Evolutionary conservation across 768 basidiomycete species (phyloP), one percentile per base, ranked within the genome.

Genomic region (Ramaria rubella): DNA sequence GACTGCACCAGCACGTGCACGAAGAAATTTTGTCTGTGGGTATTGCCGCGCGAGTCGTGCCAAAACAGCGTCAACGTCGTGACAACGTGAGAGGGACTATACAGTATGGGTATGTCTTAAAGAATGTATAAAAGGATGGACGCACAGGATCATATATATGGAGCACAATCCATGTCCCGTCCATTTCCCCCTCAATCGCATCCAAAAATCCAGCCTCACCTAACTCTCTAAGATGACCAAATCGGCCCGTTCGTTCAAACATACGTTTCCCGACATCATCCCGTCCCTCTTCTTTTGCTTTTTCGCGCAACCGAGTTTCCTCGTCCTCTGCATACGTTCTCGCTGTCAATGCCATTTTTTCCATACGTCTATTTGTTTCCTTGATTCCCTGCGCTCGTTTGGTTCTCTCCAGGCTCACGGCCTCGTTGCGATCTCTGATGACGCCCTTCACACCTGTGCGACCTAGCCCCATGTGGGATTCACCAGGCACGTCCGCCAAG

Each of bases 361-460:
- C 86, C 82, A 90, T 81, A 59, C 73, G 76, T 52, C 65, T 60
- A 61, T 79, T 76, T 59, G 83, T 60, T 4, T 75, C 78, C 33
- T 80, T 76, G 30, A 82, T 66, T 55, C 87, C 83, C 17, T 68
- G 71, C 4, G 73, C 74, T 11, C 74, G 73, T 60, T 77, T 80
- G 24, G 78, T 75, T 14, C 21, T n/a, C 14, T 46, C 43, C 33
- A 33, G 44, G n/a, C 79, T 77, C 49, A 78, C 74, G 3, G 87
- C 87, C 64, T 93, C 90, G 57, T 83, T 75, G 29, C 81, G 78
- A 69, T 93, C 90, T 26, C 89, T 80, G 56, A 93, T 87, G 58
- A 93, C 90, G 24, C 90, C 90, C 62, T 93, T 93, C 46, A 92
- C 90, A 21, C 90, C 90, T 5, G 90, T 93, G 26, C 90, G 77